Evolutionary conservation across 192 early-diverging fungal genomes (phyloP).

Genomic region (Linnemannia hyalina): DNA sequence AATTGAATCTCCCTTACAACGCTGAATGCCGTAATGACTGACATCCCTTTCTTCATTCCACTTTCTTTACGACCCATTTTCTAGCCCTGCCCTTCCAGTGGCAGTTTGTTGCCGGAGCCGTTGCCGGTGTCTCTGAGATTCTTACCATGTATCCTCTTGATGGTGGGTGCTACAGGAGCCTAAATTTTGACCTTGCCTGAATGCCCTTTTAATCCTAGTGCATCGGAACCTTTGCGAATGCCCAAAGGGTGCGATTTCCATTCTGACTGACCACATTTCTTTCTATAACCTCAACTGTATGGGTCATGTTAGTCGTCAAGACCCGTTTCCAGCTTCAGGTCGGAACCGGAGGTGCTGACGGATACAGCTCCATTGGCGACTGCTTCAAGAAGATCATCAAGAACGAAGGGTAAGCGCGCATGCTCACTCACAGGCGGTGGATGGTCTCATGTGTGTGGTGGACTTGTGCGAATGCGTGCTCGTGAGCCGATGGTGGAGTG

Average conservation of each 20-base stretch:
- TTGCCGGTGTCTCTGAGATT: conserved; percentile 93
- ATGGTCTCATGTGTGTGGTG: not conserved
- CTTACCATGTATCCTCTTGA: conserved; percentile 95
- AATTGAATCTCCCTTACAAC: not conserved
- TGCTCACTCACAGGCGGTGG: no score
- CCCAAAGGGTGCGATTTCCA: not conserved
- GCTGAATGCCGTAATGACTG: conserved; percentile 5
- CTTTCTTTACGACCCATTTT: not conserved
- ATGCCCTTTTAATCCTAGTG: no score
- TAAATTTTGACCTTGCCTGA: not conserved
- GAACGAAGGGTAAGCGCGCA: conserved; percentile 76
- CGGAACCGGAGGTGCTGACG: conserved; percentile 83
- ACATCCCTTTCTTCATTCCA: not conserved
- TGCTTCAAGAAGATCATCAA: conserved; percentile 95
- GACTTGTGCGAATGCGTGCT: not conserved
- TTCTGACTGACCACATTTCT: not conserved
- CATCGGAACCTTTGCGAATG: no score
- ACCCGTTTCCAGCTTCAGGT: conserved; percentile 98
- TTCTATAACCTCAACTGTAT: not conserved
- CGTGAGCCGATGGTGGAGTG: not conserved
- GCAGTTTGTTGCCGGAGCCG: conserved; percentile 83
- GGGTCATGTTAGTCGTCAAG: conserved; percentile 77
- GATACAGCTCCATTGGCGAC: conserved; percentile 88
- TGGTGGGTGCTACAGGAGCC: conserved; percentile 7
- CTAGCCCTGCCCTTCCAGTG: conserved; percentile 81